Base-by-base conservation (phyloP, 2,329 filamentous ascomycete species). In the Clarireedia homoeocarpa region DNA sequence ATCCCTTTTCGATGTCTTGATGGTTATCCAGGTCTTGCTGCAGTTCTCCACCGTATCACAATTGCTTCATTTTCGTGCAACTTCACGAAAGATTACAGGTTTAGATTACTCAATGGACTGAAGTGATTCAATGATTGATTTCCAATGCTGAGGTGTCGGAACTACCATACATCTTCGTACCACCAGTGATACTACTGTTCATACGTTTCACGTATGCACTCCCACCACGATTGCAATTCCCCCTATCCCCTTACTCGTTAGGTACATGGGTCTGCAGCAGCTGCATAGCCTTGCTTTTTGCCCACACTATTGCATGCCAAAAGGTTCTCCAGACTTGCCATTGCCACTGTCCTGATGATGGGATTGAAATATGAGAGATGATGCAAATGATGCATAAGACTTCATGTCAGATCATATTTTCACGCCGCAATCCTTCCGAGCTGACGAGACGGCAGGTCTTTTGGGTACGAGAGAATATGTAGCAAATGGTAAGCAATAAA, bases 241-340 rank as follows among this genome's bases (percentile, higher is more conserved):
- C 20, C 46, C 47, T 39, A 50, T 50, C 20, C 46, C 46, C 46
- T 55, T 55, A 51, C 53, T 51, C 46, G 53, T 34, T 55, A 55
- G 47, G n/a, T 55, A 36, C 53, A 53, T 48, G 10, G 46, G 34
- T 34, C 30, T 34, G 9, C 30, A 12, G 30, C 30, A 34, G 30
- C 30, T 34, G 30, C 30, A 42, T 10, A 42, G 39, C n/a, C 20
- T 42, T 17, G 39, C 15, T 42, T 42, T 42, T 42, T 42, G 39
- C 30, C 30, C 30, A 12, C 10, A 34, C 5, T 34, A 34, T 34
- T 34, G 30, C 30, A 10, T 5, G 4, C 12, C 30, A 34, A 34
- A 34, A 42, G 4, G 1, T 42, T 42, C 45, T 42, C 34, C 52
- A 38, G 30, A 54, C 42, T 54, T 27, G 44, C 45, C 51, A 49